Evolutionary conservation across 2,329 filamentous ascomycete species (phyloP).

Genomic region (Diaporthe aspalathi): DNA sequence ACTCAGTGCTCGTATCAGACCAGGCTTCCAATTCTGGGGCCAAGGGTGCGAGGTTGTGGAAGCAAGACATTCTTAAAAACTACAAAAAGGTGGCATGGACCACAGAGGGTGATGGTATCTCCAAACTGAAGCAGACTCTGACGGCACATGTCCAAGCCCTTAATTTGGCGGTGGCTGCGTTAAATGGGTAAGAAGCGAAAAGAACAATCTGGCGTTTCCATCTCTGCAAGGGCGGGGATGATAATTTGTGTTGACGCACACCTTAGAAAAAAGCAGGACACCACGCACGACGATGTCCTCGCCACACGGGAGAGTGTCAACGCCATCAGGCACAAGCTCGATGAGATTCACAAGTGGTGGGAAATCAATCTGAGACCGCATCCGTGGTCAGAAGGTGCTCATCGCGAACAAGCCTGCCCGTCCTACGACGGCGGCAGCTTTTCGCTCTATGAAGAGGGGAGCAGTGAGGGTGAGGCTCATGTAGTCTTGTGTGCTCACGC

Average conservation of each 20-base stretch:
- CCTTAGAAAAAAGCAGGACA: not conserved
- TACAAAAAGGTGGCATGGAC: not conserved
- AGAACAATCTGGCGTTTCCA: not conserved
- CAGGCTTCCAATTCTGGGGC: not conserved
- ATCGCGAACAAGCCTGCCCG: not conserved
- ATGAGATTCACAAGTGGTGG: not conserved
- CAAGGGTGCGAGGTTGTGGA: not conserved
- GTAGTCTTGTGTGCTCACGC: not conserved
- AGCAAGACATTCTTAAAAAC: not conserved
- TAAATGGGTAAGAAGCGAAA: not conserved
- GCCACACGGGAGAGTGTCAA: not conserved
- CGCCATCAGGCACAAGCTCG: not conserved
- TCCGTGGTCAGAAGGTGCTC: not conserved
- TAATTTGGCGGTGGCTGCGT: not conserved
- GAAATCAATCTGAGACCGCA: not conserved
- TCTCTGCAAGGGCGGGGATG: not conserved
- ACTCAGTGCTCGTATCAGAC: not conserved
- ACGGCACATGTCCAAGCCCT: conserved; percentile 6
- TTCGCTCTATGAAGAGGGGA: not conserved
- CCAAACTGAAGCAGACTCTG: not conserved
- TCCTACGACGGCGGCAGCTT: not conserved
- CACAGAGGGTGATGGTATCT: not conserved
- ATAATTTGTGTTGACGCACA: not conserved
- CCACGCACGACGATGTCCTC: not conserved
- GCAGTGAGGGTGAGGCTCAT: not conserved